Evolutionary conservation across 305 asterid species (phyloP), one percentile per base, ranked within the genome.

Genomic region (Fraxinus nigra): DNA sequence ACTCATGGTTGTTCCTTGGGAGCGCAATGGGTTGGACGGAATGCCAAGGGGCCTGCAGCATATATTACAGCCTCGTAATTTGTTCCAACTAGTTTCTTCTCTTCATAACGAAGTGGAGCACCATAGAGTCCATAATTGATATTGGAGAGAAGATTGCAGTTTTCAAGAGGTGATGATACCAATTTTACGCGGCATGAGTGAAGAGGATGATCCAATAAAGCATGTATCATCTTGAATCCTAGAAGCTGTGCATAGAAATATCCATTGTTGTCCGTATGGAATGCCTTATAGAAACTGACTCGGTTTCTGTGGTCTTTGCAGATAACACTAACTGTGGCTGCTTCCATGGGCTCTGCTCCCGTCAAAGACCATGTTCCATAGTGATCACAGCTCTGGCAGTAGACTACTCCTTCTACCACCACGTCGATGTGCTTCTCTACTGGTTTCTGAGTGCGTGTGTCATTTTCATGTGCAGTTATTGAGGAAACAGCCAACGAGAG

Each of bases 121-220:
- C 98, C 98, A 16, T 82, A 78, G 84, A 95, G 90, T 51, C 97
- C 97, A 83, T 91, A 87, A 48, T 95, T 95, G 77, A 92, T 88
- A 80, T 93, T 92, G 9, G 97, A 90, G 63, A 89, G 92, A 78
- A 86, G 80, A 78, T 91, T 89, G 80, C 98, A 95, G 26, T 79
- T 83, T 40, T 82, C 61, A n/a, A 77, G 84, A 26, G 98, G 97
- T 9, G 98, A 95, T 11, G 94, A 89, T 22, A 95, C 97, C 72
- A 92, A 84, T 59, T 89, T 93, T 10, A 91, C 95, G 26, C 82
- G 87, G 91, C 98, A 95, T 4, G 98, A 81, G 32, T 95, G 98
- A 8, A 95, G 89, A 3, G 98, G 98, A 87, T 95, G 98, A 86
- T 94, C 97, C 88, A 94, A 84, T 84, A 90, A 83, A 76, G 89